Conservation (phyloP, 2,329 filamentous ascomycete species). For the Penicillium griseofulvum region DNA sequence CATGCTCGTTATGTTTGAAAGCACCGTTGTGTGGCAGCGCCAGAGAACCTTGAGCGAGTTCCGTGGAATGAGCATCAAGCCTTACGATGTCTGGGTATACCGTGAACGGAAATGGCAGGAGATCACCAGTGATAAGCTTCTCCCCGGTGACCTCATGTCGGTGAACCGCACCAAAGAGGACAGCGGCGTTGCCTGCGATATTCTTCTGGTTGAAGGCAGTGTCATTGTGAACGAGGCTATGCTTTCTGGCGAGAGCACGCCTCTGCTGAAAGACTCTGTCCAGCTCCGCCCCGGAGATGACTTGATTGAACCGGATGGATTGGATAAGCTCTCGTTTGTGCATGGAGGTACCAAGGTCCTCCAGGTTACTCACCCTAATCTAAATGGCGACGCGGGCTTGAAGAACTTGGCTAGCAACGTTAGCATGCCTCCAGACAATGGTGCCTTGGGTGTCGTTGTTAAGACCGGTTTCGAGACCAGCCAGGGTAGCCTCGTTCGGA, state of each 20-base stretch:
- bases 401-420: slow-evolving; percentile 73
- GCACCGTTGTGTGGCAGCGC: slow-evolving; percentile 97
- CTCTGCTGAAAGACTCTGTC: slow-evolving; percentile 91
- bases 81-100: slow-evolving; percentile 90
- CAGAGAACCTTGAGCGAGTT: slow-evolving; percentile 95
- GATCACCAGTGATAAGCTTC: slow-evolving; percentile 82
- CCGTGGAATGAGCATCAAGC: slow-evolving; percentile 98
- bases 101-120: slow-evolving; percentile 84
- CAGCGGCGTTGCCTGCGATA: slow-evolving; percentile 93
- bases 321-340: slow-evolving; percentile 96
- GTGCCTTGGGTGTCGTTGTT: slow-evolving; percentile 87
- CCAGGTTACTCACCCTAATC: slow-evolving; percentile 84
- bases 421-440: slow-evolving; percentile 82
- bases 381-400: slow-evolving; percentile 62
- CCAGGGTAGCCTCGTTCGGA: slow-evolving; percentile 93
- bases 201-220: slow-evolving; percentile 89
- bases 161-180: slow-evolving; percentile 95
- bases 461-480: slow-evolving; percentile 99
- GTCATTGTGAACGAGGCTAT: slow-evolving; percentile 99
- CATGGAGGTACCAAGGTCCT: slow-evolving; percentile 97
- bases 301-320: slow-evolving; percentile 76
- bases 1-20: slow-evolving; percentile 97
- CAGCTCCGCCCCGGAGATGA: slow-evolving; percentile 83
- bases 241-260: slow-evolving; percentile 97
- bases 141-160: slow-evolving; percentile 91